Base-by-base conservation (phyloP, 345 rosid species). In the Salix arbutifolia region DNA sequence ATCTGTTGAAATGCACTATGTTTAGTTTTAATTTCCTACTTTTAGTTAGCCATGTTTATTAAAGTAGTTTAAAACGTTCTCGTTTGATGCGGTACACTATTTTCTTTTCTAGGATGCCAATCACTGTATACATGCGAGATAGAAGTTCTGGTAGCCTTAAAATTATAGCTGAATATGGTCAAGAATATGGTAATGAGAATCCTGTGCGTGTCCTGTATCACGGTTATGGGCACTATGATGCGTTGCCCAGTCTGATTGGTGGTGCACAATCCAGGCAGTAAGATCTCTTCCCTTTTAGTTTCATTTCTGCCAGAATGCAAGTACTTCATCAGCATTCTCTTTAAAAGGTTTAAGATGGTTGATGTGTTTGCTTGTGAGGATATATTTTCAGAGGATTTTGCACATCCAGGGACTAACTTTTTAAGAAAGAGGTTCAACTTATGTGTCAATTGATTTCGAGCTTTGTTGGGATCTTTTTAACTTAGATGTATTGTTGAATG, bases 201-300 rank as follows among this genome's bases (percentile, higher is more conserved):
- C 90, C 95, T 13, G 74, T 89, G 10, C 81, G 85, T 58, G 91
- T 91, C 44, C 80, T 89, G 74, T 91, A 91, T 77, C 79, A 86
- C 73, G 90, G 91, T 5, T 83, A 85, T 66, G 92, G 95, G 67
- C 92, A 91, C 75, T 89, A 88, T 58, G 95, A 89, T 76, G 87
- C 84, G 28, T 77, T 88, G 85, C 79, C 69, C 72, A 72, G 69
- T 75, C 78, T 82, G 52, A 65, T 50, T 10, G 65, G 44, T 65
- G 70, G 48, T 30, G 33, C 81, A 9, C 74, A 75, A 74, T 74
- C 86, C 58, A 85, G 78, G 74, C 78, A 28, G 89, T 88, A 84
- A 86, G 88, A 69, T 77, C 52, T 28, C 74, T 77, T 76, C 44
- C 67, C 48, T 60, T 11, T 42, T 70, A 19, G 12, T 48, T 73